Conservation (phyloP, 257 asterid genomes). For the Leptodermis oblonga region DNA sequence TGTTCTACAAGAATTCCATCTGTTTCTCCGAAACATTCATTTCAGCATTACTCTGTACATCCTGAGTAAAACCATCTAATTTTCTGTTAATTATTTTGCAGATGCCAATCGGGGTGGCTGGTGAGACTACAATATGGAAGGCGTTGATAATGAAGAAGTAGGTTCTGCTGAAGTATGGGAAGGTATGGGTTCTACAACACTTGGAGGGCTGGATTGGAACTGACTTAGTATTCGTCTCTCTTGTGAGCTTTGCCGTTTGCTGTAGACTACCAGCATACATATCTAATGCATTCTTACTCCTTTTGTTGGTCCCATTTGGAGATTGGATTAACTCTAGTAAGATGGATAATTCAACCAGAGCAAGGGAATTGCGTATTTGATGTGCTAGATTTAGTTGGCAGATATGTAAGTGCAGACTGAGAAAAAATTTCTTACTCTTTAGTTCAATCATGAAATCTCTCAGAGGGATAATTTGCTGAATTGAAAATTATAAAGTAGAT, state of each 20-base stretch:
- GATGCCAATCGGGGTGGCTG: constrained; percentile 85
- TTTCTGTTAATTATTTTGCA: constrained; percentile 21
- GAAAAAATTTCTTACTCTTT: too few relatives aligned
- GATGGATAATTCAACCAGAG: too few relatives aligned
- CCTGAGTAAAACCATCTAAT: background rate
- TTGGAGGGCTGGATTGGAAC: constrained; percentile 78
- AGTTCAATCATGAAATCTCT: too few relatives aligned
- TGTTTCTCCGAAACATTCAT: background rate
- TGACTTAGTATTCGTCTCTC: constrained; percentile 20
- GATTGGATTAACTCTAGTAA: too few relatives aligned
- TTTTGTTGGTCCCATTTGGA: background rate
- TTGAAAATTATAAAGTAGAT: too few relatives aligned
- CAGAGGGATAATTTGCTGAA: too few relatives aligned
- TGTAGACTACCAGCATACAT: background rate
- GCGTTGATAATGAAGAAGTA: constrained; percentile 81
- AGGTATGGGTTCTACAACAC: constrained; percentile 66
- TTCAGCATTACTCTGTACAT: too few relatives aligned
- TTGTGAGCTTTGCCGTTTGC: background rate
- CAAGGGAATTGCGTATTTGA: too few relatives aligned
- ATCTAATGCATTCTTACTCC: background rate
- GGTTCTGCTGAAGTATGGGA: constrained; percentile 79
- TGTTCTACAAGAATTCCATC: background rate
- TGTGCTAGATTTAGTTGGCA: too few relatives aligned
- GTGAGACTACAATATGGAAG: constrained; percentile 88
- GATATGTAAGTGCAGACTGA: too few relatives aligned